Base-by-base conservation (phyloP, 192 early-diverging fungal species). In the Coemansia sp. region DNA sequence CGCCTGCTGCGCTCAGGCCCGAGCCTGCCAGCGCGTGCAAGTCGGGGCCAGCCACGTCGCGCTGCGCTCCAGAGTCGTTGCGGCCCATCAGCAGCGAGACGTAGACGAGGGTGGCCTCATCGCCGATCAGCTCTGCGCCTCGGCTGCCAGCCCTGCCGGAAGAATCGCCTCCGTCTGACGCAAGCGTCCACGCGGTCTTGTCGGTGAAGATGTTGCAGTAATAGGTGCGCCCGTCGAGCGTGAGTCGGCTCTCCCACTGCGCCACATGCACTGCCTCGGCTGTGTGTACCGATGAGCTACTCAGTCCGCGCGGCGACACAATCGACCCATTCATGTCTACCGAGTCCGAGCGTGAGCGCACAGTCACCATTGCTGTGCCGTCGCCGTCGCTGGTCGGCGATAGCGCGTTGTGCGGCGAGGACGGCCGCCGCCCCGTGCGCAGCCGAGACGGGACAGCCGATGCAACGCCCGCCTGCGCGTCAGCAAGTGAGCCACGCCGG, bases 201-300 rank as follows among this genome's bases (percentile, higher is more conserved):
- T 92, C 90, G 11, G 91, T 91, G 24, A 91, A 77, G 69, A 88
- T 86, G 78, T 92, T 90, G 85, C 87, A 91, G 69, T 80, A 91
- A 72, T 90, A 92, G 15, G 73, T 70, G 16, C 87, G 73, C 2
- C 89, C 87, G 55, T 92, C 91, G 0, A 80, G 72, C 24, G 86
- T 83, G 31, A 68, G 57, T 62, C 88, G 90, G 68, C 82, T 81
- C 39, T 88, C 89, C 91, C 91, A 92, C 63, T 90, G 81, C 22
- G 81, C 63, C 16, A 83, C 73, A 47, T 62, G 77, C 31, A 55
- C 34, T 16, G 44, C 69, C 15, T 76, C 71, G 61, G 29, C 68
- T 20, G 33, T 66, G 33, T 38, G 52, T 36, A 24, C 31, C 53
- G n/a, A 16, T 1, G 34, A 33, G 38, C 52, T 22, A 36, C 62